Evolutionary conservation across 306 rosid genomes (phyloP).

Genomic region (Inga leiocalycina): DNA sequence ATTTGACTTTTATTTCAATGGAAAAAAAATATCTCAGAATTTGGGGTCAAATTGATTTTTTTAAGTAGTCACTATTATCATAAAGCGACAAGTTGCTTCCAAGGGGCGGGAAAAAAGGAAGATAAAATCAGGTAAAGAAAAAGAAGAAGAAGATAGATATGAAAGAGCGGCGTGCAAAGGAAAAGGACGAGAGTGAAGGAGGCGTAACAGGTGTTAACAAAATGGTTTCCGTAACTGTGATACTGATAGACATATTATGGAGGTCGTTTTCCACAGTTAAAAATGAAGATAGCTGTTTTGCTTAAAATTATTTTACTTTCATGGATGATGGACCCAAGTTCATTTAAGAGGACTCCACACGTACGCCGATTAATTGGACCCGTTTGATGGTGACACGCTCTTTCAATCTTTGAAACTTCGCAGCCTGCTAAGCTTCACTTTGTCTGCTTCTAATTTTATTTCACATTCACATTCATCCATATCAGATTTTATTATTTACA

Average conservation of each 20-base stretch:
- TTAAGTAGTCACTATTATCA: not conserved
- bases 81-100: not conserved
- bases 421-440: not conserved
- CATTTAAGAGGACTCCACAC: not conserved
- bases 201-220: not conserved
- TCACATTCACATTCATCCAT: not conserved
- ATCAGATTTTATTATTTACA: not conserved
- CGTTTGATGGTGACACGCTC: not conserved
- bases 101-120: not conserved
- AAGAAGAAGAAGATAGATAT: not conserved
- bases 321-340: not conserved
- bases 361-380: constrained; percentile 14
- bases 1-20: not conserved
- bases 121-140: not conserved
- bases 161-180: not conserved
- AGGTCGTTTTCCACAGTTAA: constrained; percentile 1
- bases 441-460: not conserved
- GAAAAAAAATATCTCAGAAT: not conserved
- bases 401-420: not conserved
- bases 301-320: not conserved
- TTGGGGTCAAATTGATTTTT: not conserved
- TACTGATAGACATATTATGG: not conserved
- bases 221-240: not conserved
- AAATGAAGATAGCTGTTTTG: not conserved
- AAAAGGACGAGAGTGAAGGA: not conserved